Evolutionary conservation across 768 basidiomycete genomes (phyloP), one percentile per base, ranked within the genome.

Genomic region (Brasilioporus rufonigricans): DNA sequence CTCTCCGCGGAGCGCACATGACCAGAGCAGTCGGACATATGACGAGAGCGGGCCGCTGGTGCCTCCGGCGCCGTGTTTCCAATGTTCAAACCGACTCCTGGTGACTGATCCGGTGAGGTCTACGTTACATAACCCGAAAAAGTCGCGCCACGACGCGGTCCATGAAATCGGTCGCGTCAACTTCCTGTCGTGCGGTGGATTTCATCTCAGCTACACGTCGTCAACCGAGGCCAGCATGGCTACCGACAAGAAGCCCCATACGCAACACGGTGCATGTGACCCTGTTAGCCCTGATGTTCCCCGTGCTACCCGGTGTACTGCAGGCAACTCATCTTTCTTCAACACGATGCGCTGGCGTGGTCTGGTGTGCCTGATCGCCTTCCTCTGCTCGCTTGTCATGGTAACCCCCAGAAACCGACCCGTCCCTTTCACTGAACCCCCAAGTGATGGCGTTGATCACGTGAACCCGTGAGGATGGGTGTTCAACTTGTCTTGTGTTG

Each of bases 381-480:
- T 26, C 41, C 41, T 27, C 24, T 26, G 24, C 41, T 26, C 26
- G 41, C 24, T 44, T n/a, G n/a, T 24, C 41, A 14, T 44, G 41
- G 41, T 27, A 26, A 44, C 41, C 3, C 19, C 39, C 10, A 39
- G 19, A 39, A 21, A 39, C 19, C n/a, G 19, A 13, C n/a, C 38
- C 19, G 38, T 21, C 19, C 38, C 6, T 8, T 38, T 38, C 36
- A n/a, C 36, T 4, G 36, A 38, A 18, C 36, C 36, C n/a, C 18
- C 18, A 9, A 38, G 77, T 47, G 62, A 68, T 38, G 72, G 73
- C 16, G 75, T 80, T 9, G 77, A 79, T 59, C 66, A 72, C 50
- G 75, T 80, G n/a, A 74, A 80, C 52, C 74, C 78, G 78, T 80
- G 53, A 59, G 77, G 60, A 18, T 31, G 19, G 21, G 24, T 1